Base-by-base conservation (phyloP, 306 rosid species). In the Arachis stenosperma region DNA sequence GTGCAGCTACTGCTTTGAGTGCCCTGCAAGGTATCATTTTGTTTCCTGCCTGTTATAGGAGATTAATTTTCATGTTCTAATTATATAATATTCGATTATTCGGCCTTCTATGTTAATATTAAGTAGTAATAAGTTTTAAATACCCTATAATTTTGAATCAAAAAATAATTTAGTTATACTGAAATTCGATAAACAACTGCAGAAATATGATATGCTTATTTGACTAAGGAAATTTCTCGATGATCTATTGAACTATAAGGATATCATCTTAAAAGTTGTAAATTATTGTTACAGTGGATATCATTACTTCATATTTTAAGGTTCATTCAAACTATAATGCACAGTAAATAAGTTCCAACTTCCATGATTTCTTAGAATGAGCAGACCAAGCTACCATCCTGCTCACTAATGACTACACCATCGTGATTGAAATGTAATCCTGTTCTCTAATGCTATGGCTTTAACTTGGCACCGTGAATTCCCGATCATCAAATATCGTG, bases 1-100 rank as follows among this genome's bases (percentile, higher is more conserved):
- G 96, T 79, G 88, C 96, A 30, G 88, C 96, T 69, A 86, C 96
- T 58, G 92, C 98, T 54, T 52, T 86, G 96, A 89, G 89, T 78
- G 96, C 94, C 59, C 76, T 92, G 87, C 94, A 92, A 90, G 96
- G 96, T 88, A 84, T 65, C 58, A 74, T 70, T 42, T 61, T 70
- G 71, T 71, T 42, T 14, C 58, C 52, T 75, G 75, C 15, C 15
- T 68, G 30, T 65, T 70, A 68, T 73, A 14, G 43, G 73, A 69
- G 71, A 50, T 33, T 13, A 9, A 48, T 42, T 52, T 71, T 4
- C 9, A 36, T 66, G 37, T 71, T 60, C 46, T 71, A 17, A 37
- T 7, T 71, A 14, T 71, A 52, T n/a, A 0, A 17, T 22, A 57
- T 59, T 75, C 10, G 62, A 29, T 29, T 47, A 56, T 57, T 53